phyloP scores from a whole-genome alignment of 2,329 filamentous ascomycete species.

The Hawksworthiomyces lignivorus region DNA sequence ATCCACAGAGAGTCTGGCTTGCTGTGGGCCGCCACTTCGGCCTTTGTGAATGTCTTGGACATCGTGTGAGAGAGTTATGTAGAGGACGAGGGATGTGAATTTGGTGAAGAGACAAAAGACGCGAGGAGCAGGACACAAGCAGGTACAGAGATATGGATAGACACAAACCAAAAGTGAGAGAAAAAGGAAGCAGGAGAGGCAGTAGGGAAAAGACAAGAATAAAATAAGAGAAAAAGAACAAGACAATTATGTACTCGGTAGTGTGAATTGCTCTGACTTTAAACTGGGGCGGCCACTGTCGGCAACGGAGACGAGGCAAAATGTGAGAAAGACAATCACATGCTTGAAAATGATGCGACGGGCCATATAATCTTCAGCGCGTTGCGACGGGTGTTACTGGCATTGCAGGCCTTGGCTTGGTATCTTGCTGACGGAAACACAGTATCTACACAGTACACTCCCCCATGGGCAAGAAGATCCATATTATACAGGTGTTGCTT shows the following conservation, averaged over 20 bases:
- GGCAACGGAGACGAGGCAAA: constrained; percentile 1
- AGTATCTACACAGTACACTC: neutral
- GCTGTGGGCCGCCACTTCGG: constrained; percentile 87
- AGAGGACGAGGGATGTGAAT: constrained; percentile 20
- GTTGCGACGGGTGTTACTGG: no score
- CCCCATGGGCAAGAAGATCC: neutral
- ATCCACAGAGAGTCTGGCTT: constrained; percentile 82
- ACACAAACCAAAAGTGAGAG: neutral
- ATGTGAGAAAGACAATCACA: constrained; percentile 6
- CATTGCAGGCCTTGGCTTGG: no score
- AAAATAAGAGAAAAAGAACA: constrained; percentile 2
- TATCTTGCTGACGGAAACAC: neutral
- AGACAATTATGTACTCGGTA: no score
- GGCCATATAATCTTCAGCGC: no score
- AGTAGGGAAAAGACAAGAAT: neutral
- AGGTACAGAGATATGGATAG: neutral
- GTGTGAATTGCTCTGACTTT: no score
- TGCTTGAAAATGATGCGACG: neutral
- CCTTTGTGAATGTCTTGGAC: constrained; percentile 77
- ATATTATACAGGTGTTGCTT: constrained; percentile 2
- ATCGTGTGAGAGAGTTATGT: constrained; percentile 43
- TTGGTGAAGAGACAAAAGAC: no score
- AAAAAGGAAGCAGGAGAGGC: neutral
- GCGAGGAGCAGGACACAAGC: neutral
- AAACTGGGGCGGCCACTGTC: constrained; percentile 3